Conservation (phyloP, 768 basidiomycete species). For the Calvatia gigantea region DNA sequence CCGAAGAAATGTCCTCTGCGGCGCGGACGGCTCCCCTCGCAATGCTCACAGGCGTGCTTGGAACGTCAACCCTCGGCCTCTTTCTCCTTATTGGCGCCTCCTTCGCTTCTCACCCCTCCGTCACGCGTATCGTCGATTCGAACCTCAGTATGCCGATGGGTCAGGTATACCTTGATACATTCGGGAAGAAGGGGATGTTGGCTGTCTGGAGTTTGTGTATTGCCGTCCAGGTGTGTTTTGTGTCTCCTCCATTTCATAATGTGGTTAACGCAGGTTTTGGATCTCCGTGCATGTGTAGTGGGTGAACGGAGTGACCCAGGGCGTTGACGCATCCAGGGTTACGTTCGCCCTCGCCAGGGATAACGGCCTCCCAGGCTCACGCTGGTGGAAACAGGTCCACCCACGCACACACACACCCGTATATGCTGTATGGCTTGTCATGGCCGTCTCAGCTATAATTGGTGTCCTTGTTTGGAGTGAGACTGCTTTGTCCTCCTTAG, state of each 20-base stretch:
- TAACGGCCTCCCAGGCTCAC: conserved; percentile 33
- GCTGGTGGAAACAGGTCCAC: conserved; percentile 33
- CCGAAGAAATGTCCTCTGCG: conserved; percentile 58
- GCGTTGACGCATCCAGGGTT: conserved; percentile 62
- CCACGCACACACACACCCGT: conserved; percentile 28
- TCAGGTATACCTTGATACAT: conserved; percentile 51
- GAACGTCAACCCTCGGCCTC: conserved; percentile 53
- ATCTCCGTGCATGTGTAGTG: conserved; percentile 34
- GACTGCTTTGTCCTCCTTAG: conserved; percentile 28
- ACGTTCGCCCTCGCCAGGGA: conserved; percentile 58
- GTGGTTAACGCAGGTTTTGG: background rate
- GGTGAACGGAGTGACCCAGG: conserved; percentile 62
- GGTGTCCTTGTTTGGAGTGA: conserved; percentile 30
- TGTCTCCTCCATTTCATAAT: background rate
- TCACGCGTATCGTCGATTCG: conserved; percentile 41
- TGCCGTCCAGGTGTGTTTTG: conserved; percentile 22
- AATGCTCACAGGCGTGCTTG: conserved; percentile 50
- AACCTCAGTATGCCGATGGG: conserved; percentile 55
- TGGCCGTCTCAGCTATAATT: conserved; percentile 24
- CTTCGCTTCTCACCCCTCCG: conserved; percentile 50
- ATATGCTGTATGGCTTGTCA: conserved; percentile 40
- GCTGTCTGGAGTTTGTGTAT: conserved; percentile 59
- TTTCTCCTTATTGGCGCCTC: conserved; percentile 51
- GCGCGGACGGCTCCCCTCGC: conserved; percentile 55
- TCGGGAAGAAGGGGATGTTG: conserved; percentile 60